A percentile compares a stretch with the other conserved stretches of the same genome.
These are phyloP conservation scores for Pseudocohnilembus persalinus DNA, from an alignment of 169 alveolate species.

Conservation along the genomic window DNA sequence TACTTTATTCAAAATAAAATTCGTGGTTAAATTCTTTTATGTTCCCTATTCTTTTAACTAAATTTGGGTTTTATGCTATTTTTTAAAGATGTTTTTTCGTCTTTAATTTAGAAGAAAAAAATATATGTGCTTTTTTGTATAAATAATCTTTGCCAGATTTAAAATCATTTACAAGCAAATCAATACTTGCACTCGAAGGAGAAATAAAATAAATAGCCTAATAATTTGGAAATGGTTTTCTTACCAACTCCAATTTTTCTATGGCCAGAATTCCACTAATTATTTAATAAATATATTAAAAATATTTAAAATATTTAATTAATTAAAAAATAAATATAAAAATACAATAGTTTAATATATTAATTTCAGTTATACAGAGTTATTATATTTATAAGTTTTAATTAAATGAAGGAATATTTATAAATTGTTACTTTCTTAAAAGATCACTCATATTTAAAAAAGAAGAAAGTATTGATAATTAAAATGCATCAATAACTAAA, in stretches of 20 bases:
- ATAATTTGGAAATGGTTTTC: neutral
- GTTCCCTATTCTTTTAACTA: neutral
- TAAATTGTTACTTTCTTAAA: neutral
- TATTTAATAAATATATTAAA: too few species aligned
- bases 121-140: neutral
- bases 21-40: neutral
- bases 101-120: neutral
- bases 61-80: neutral
- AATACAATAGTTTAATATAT: too few species aligned
- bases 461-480: neutral
- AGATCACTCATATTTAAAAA: neutral
- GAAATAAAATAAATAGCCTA: neutral
- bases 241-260: neutral
- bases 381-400: too few species aligned
- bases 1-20: neutral
- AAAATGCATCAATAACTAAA: neutral
- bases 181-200: neutral
- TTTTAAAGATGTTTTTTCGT: too few species aligned
- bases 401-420: too few species aligned
- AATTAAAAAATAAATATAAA: too few species aligned
- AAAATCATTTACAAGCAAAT: neutral
- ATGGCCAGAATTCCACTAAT: neutral
- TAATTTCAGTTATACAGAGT: too few species aligned
- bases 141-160: neutral
- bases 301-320: too few species aligned